Evolutionary conservation across 2,329 filamentous ascomycete genomes (phyloP).

Genomic region (Teratosphaeria epicoccoides): DNA sequence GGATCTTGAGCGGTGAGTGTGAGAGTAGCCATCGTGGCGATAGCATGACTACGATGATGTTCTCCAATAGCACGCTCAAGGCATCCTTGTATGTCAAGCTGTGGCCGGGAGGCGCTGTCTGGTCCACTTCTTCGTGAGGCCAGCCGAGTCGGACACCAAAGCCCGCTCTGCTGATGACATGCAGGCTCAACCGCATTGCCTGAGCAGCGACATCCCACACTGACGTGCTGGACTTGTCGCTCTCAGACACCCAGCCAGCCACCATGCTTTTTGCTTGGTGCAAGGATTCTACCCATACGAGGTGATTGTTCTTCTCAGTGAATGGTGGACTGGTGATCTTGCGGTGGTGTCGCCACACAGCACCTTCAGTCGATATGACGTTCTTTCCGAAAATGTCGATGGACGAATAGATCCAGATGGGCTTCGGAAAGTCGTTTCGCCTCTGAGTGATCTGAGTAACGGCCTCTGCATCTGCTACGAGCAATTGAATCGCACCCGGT

Average conservation of each 20-base stretch:
- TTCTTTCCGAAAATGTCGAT: constrained; percentile 61
- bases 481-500: constrained; percentile 43
- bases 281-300: constrained; percentile 55
- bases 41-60: constrained; percentile 52
- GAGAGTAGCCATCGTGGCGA: constrained; percentile 47
- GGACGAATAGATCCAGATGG: constrained; percentile 47
- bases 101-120: constrained; percentile 38
- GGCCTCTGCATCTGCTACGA: constrained; percentile 53
- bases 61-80: constrained; percentile 50
- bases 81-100: constrained; percentile 56
- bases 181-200: constrained; percentile 52
- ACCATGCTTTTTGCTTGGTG: constrained; percentile 55
- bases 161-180: constrained; percentile 57
- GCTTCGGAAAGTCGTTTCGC: constrained; percentile 63
- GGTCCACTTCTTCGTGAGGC: constrained; percentile 44
- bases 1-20: constrained; percentile 41
- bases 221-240: constrained; percentile 34
- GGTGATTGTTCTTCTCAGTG: constrained; percentile 62
- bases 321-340: constrained; percentile 63
- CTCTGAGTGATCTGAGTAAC: constrained; percentile 55
- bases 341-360: constrained; percentile 60
- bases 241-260: constrained; percentile 42
- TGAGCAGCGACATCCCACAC: constrained; percentile 51
- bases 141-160: constrained; percentile 51
- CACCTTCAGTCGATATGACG: constrained; percentile 59